Evolutionary conservation across 176 grass and related monocot genomes (phyloP).

Genomic region (Phragmites australis): DNA sequence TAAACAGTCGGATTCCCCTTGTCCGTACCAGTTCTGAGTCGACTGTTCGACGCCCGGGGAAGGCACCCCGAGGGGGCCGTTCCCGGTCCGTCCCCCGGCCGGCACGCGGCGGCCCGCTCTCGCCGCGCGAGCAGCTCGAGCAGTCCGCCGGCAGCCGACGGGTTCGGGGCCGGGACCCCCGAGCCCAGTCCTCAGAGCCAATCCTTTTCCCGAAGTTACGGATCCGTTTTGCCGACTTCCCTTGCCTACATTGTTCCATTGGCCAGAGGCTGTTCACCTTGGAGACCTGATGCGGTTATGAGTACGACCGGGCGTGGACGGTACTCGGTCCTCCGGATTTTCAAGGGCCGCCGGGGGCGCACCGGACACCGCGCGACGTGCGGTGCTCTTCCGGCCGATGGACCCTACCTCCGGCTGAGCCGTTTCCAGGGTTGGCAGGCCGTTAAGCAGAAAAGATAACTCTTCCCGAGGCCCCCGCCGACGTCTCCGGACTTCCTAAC

Average conservation of each 20-base stretch:
- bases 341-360: conserved; percentile 40
- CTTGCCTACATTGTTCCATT: conserved; percentile 72
- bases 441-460: neutral
- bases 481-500: too few species aligned
- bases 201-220: conserved; percentile 47
- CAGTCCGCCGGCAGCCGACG: too few species aligned
- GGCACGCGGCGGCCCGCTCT: too few species aligned
- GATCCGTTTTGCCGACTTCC: conserved; percentile 77
- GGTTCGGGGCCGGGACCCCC: too few species aligned
- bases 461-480: too few species aligned
- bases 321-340: conserved; percentile 36
- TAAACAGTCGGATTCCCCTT: conserved; percentile 75
- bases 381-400: conserved; percentile 49
- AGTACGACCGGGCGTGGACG: conserved; percentile 36
- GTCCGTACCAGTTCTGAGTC: conserved; percentile 66
- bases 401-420: conserved; percentile 56
- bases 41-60: conserved; percentile 50
- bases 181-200: neutral
- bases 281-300: neutral
- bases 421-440: conserved; percentile 28
- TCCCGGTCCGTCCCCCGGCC: too few species aligned
- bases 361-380: conserved; percentile 58
- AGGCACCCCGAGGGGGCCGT: too few species aligned
- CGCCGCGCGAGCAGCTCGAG: too few species aligned
- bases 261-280: neutral